Percentiles rank a stretch among this genome's conserved stretches.
Evolutionary conservation across 2,329 filamentous ascomycete genomes (phyloP).

Genomic region (Diaporthe citriasiana): DNA sequence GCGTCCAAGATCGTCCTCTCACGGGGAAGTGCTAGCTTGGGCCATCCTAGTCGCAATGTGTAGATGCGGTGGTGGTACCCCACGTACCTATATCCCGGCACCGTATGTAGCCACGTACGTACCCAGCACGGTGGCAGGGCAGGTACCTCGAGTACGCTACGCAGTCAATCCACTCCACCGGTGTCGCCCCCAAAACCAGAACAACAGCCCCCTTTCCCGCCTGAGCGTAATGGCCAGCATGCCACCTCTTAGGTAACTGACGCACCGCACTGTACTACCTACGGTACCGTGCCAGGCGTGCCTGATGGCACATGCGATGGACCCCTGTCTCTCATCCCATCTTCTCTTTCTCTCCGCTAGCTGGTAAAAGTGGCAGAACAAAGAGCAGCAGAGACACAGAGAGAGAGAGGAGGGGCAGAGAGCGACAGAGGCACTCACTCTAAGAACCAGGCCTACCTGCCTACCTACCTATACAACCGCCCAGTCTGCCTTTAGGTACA

Average conservation of each 20-base stretch:
- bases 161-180: constrained; percentile 21
- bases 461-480: background rate
- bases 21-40: background rate
- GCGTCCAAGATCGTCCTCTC: constrained; percentile 27
- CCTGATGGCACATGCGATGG: constrained; percentile 17
- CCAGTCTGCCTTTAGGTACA: constrained; percentile 4
- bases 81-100: background rate
- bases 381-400: background rate
- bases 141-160: background rate
- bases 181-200: constrained; percentile 24
- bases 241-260: background rate
- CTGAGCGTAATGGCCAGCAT: background rate
- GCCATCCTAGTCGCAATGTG: constrained; percentile 2
- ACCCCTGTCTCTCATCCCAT: constrained; percentile 8
- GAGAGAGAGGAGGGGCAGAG: background rate
- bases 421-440: background rate
- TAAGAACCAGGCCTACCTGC: background rate
- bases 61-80: background rate
- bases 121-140: constrained; percentile 8
- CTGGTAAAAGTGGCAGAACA: background rate
- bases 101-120: constrained; percentile 1
- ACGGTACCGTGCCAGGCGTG: background rate
- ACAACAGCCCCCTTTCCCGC: constrained; percentile 13
- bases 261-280: background rate
- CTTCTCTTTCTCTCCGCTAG: background rate